Base-by-base conservation (phyloP, 768 basidiomycete species). In the Rhodocollybia butyracea region DNA sequence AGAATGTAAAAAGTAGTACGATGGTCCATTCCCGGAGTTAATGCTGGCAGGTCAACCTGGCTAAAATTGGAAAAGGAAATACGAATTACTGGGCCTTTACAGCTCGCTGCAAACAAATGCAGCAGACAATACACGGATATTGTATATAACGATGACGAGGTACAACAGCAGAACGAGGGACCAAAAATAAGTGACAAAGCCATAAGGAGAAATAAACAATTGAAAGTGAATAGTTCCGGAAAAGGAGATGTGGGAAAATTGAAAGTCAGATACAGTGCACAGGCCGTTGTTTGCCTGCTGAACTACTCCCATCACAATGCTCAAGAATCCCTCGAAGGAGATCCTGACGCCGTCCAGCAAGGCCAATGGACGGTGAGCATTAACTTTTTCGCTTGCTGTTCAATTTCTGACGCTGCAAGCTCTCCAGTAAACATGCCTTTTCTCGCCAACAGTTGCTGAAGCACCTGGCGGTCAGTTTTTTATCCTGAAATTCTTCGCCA, bases 361-460 rank as follows among this genome's bases (percentile, higher is more conserved):
- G 39, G 17, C 51, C 12, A 43, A 42, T 43, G 41, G 51, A 53
- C 51, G 51, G 51, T 53, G 10, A 30, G 51, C 51, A n/a, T 40
- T 4, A 11, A 12, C 27, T 12, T 13, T 51, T 38, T 19, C 4
- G 13, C 21, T 19, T 29, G 36, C 2, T 27, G 6, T 19, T 30
- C 51, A 29, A n/a, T 11, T 38, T 30, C 27, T 40, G n/a, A 42
- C 36, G 15, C 27, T 31, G 10, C 19, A 13, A 27, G 22, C 26
- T 21, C 42, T 32, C 22, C 42, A 54, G 53, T 5, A 43, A 42
- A 54, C 30, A 6, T n/a, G n/a, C 19, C 3, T 46, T 54, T 21
- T 71, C 76, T 54, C 72, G 75, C 57, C 76, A 79, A 59, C 73
- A 79, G 64, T 73, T 83, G 54, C 75, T 77, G 64, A 73, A 64